Evolutionary conservation across 352 stramenopile species (phyloP).

Genomic region (Plasmopara viticola): DNA sequence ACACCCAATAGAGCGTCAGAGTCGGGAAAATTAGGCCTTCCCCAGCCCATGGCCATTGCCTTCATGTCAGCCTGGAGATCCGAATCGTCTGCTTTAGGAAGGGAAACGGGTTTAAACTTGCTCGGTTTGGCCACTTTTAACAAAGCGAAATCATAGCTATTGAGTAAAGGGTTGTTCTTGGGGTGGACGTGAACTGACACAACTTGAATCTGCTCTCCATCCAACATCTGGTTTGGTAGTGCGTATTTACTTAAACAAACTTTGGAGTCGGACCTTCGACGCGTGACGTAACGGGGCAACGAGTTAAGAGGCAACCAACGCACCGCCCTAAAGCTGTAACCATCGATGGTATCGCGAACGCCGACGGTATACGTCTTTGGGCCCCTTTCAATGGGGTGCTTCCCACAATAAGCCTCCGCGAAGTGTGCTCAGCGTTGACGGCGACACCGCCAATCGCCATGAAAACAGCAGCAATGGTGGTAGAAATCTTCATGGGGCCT

Average conservation of each 20-base stretch:
- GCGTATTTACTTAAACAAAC: conserved; percentile 27
- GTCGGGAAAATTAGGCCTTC: not conserved
- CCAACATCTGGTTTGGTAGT: conserved; percentile 33
- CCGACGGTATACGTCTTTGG: conserved; percentile 28
- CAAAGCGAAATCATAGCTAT: conserved; percentile 35
- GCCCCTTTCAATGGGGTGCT: conserved; percentile 20
- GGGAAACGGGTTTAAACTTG: conserved; percentile 26
- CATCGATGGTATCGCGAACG: conserved; percentile 7
- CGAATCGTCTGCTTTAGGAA: conserved; percentile 20
- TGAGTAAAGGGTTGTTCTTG: not conserved
- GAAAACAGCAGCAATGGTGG: conserved; percentile 4
- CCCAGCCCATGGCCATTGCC: conserved; percentile 32
- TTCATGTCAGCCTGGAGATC: conserved; percentile 18
- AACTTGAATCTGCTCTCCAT: conserved; percentile 40
- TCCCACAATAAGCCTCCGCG: conserved; percentile 8
- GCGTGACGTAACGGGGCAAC: conserved; percentile 16
- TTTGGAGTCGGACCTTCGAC: not conserved
- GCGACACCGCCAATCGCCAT: not conserved
- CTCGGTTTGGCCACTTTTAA: conserved; percentile 32
- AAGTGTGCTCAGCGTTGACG: conserved; percentile 4
- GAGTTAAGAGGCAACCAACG: conserved; percentile 31
- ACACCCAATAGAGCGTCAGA: conserved; percentile 29
- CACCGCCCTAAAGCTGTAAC: conserved; percentile 11
- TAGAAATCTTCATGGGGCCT: conserved; percentile 2
- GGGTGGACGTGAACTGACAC: conserved; percentile 19